A percentile compares a stretch with the other conserved stretches of the same genome.
phyloP scores from a whole-genome alignment of 495 filamentous ascomycete genomes.

The Daldinia grandis region DNA sequence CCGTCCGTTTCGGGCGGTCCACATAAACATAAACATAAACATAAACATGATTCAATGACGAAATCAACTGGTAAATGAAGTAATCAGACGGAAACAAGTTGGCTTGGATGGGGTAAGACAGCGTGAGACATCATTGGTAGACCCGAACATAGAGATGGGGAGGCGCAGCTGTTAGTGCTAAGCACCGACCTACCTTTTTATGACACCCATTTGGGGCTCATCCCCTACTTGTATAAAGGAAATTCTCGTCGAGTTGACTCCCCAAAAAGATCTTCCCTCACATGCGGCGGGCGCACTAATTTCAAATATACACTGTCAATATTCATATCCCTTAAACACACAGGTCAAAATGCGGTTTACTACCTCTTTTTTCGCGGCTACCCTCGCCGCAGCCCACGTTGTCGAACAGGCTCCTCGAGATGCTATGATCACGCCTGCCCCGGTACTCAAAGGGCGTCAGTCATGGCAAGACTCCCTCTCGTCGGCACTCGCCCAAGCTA shows the following conservation, averaged over 20 bases:
- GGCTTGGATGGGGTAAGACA: slow-evolving; percentile 13
- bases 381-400: slow-evolving; percentile 28
- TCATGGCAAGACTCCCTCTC: slow-evolving; percentile 20
- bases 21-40: slow-evolving; percentile 9
- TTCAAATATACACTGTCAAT: slow-evolving; percentile 1
- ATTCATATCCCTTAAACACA: slow-evolving; percentile 3
- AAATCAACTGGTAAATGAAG: slow-evolving; percentile 10
- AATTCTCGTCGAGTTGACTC: background rate
- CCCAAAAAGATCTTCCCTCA: background rate
- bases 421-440: slow-evolving; percentile 40
- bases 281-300: background rate
- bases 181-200: slow-evolving; percentile 13
- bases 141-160: slow-evolving; percentile 19
- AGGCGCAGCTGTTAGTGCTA: slow-evolving; percentile 9
- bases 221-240: slow-evolving; percentile 30
- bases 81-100: slow-evolving; percentile 13
- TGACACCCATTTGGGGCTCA: slow-evolving; percentile 10
- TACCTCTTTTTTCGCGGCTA: slow-evolving; percentile 26
- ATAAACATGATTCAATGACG: slow-evolving; percentile 34
- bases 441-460: slow-evolving; percentile 24
- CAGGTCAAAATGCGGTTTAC: slow-evolving; percentile 34
- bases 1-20: slow-evolving; percentile 5
- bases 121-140: slow-evolving; percentile 26
- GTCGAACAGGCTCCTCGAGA: slow-evolving; percentile 27
- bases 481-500: slow-evolving; percentile 29